phyloP scores from a whole-genome alignment of 805 yeast genomes.

The Isabelozyma heimii region DNA sequence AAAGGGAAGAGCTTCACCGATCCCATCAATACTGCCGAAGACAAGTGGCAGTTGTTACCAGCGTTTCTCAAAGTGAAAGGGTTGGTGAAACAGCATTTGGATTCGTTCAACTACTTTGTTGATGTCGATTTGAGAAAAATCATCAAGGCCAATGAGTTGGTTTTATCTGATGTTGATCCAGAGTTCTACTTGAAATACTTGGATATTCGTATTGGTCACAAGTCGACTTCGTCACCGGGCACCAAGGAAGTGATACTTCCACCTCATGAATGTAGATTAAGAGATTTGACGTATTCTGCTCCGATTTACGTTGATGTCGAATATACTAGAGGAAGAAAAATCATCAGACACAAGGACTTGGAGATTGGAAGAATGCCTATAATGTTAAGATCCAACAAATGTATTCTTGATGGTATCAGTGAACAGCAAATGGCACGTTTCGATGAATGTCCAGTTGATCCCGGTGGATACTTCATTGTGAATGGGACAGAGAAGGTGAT shows the following conservation, averaged over 20 bases:
- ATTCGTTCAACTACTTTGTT: conserved; percentile 95
- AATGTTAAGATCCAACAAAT: conserved; percentile 91
- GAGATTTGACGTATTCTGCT: conserved; percentile 93
- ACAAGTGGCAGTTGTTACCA: conserved; percentile 95
- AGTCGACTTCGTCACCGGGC: conserved; percentile 49
- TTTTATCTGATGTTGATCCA: conserved; percentile 94
- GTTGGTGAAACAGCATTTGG: conserved; percentile 93
- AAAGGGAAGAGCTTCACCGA: conserved; percentile 87
- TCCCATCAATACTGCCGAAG: conserved; percentile 86
- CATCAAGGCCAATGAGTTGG: conserved; percentile 83
- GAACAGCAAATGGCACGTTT: conserved; percentile 83
- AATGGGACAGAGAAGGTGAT: conserved; percentile 98
- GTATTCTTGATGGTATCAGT: conserved; percentile 75
- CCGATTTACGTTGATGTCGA: conserved; percentile 97
- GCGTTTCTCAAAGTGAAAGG: conserved; percentile 96
- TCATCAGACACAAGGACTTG: conserved; percentile 82
- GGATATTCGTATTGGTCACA: conserved; percentile 89
- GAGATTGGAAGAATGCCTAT: conserved; percentile 99
- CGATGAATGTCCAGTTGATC: conserved; percentile 95
- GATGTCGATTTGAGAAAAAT: conserved; percentile 92
- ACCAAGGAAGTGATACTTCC: conserved; percentile 64
- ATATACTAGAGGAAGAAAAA: conserved; percentile 91
- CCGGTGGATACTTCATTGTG: conserved; percentile 97
- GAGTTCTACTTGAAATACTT: conserved; percentile 90
- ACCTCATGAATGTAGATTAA: conserved; percentile 93